Evolutionary conservation across 2,329 filamentous ascomycete genomes (phyloP), one percentile per base, ranked within the genome.

Genomic region (Cytospora mali): DNA sequence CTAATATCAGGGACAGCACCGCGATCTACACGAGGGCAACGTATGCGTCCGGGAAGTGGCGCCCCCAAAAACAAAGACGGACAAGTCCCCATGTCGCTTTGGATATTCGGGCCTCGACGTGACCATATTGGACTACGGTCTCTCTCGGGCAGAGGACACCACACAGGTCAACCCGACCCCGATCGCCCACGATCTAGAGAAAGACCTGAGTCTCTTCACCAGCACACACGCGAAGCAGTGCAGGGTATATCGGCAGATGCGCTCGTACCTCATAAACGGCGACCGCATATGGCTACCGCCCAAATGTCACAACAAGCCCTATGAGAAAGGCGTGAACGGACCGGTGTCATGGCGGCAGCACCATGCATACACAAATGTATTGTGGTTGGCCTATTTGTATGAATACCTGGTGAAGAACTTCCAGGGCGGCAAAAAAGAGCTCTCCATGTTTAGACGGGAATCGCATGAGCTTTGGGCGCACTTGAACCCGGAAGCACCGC

Each of bases 1-100:
- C 42, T 46, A 23, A 23, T 1, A 46, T 46, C 2, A 18, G 21
- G 14, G 14, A 56, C 64, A 87, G 84, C 86, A 89, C 68, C 83
- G 86, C 6, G 86, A 89, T 68, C 76, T 89, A 4, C 86, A 89
- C 67, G 86, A 89, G 66, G 86, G 86, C 5, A 88, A 89, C 66
- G 73, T 89, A 18, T 88, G 86, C 66, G 79, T 88, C 54, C 78
- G 80, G 4, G 79, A 78, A 58, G 73, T 76, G 0, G 70, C 75
- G 3, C 68, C 76, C 3, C 69, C 77, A 0, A 69, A 69, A 10
- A 68, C 72, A 4, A 66, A 72, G 4, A 68, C 53, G 7, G 61
- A 72, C 50, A 69, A 69, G 16, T 70, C 73, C 3, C 66, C 68
- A 0, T 73, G 76, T 3, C 75, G 77, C 55, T 86, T 86, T 71